phyloP scores from a whole-genome alignment of 805 yeast genomes.

The Wickerhamomyces rabaulensis region DNA sequence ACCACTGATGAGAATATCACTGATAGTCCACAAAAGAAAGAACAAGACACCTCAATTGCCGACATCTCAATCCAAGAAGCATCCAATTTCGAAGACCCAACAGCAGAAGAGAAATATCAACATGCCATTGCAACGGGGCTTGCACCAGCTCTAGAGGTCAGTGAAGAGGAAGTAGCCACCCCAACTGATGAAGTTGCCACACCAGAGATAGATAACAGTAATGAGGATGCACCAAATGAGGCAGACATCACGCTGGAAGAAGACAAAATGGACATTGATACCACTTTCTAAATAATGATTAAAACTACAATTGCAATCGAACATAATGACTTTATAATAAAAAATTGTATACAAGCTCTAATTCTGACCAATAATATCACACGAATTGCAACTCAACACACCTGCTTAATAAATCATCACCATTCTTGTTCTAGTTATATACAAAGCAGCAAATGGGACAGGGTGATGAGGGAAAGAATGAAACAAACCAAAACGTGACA shows the following conservation, averaged over 20 bases:
- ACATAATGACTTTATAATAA: background rate
- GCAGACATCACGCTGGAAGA: constrained; percentile 17
- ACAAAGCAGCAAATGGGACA: background rate
- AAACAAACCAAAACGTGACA: background rate
- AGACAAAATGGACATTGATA: constrained; percentile 21
- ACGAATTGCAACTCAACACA: background rate
- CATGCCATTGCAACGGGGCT: background rate
- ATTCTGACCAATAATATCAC: background rate
- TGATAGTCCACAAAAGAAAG: background rate
- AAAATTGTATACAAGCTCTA: background rate
- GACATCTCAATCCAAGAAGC: background rate
- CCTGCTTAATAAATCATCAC: background rate
- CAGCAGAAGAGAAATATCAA: background rate
- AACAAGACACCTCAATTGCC: background rate
- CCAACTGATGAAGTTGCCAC: constrained; percentile 23
- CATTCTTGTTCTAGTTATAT: background rate
- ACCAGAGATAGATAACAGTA: background rate
- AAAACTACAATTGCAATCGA: background rate
- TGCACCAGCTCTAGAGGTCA: background rate
- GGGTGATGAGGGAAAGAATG: background rate
- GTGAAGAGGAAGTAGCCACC: constrained; percentile 16
- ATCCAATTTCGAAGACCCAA: background rate
- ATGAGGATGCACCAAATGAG: background rate
- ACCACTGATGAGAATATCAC: background rate
- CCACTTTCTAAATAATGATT: background rate